These are phyloP conservation scores for Coemansia sp. DNA, from an alignment of 192 early-diverging fungal species.

Conservation along the genomic window DNA sequence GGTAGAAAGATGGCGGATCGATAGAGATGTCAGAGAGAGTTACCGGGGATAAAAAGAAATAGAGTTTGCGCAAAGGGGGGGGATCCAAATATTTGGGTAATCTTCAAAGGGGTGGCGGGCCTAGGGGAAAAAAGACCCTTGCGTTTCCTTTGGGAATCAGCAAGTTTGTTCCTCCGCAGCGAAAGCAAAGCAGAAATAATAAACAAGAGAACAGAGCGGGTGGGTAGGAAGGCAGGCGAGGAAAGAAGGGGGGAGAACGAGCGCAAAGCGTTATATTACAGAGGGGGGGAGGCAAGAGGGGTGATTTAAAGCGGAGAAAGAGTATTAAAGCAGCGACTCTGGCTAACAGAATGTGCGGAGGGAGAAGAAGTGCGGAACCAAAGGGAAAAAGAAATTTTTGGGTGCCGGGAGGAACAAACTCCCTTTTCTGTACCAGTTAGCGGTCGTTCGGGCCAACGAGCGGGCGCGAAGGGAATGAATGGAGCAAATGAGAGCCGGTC, in stretches of 20 bases:
- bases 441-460: too few relatives aligned
- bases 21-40: background rate
- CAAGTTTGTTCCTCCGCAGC: background rate
- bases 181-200: background rate
- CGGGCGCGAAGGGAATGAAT: too few relatives aligned
- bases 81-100: conserved; percentile 4
- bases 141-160: too few relatives aligned
- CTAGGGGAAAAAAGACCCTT: background rate
- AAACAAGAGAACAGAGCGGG: background rate
- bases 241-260: background rate
- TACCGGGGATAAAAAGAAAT: background rate
- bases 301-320: background rate
- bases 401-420: background rate
- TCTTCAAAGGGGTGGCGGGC: background rate
- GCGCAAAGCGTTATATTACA: background rate
- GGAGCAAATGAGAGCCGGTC: too few relatives aligned
- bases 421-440: too few relatives aligned
- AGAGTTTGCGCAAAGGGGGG: too few relatives aligned
- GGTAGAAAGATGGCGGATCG: background rate
- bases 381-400: background rate
- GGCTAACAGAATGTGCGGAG: too few relatives aligned
- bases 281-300: background rate
- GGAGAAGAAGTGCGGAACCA: too few relatives aligned
- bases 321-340: conserved; percentile 1
- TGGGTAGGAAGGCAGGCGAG: background rate